Conservation (phyloP, 2,329 filamentous ascomycete genomes). For the Sporothrix pallida region DNA sequence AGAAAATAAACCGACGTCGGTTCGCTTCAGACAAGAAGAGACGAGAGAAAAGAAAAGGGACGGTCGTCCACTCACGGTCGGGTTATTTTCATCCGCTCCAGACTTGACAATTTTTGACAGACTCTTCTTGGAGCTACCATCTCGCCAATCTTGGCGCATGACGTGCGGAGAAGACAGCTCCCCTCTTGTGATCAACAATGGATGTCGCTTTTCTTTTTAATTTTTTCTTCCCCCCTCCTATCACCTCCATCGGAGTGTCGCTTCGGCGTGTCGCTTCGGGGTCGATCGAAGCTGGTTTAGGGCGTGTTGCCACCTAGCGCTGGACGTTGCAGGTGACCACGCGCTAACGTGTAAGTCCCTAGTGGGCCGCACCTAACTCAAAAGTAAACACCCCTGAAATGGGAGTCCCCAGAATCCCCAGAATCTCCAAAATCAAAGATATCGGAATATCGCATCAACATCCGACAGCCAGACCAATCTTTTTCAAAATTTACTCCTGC, state of each 20-base stretch:
- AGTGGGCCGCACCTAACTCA: background rate
- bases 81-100: background rate
- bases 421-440: too few species aligned
- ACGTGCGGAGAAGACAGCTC: background rate
- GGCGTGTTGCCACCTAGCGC: too few species aligned
- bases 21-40: background rate
- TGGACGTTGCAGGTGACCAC: background rate
- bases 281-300: too few species aligned
- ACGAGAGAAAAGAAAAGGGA: background rate
- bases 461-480: background rate
- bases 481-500: background rate
- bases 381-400: constrained; percentile 5
- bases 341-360: background rate
- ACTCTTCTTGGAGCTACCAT: background rate
- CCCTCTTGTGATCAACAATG: background rate
- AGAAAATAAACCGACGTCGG: constrained; percentile 7
- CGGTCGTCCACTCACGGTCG: background rate
- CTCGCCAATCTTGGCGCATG: background rate
- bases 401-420: too few species aligned
- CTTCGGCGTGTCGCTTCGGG: constrained; percentile 14
- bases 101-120: background rate
- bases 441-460: constrained; percentile 15
- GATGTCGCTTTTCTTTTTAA: background rate
- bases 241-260: background rate
- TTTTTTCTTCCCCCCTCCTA: background rate